Base-by-base conservation (phyloP, 2,329 filamentous ascomycete genomes). In the Ampelomyces quisqualis region DNA sequence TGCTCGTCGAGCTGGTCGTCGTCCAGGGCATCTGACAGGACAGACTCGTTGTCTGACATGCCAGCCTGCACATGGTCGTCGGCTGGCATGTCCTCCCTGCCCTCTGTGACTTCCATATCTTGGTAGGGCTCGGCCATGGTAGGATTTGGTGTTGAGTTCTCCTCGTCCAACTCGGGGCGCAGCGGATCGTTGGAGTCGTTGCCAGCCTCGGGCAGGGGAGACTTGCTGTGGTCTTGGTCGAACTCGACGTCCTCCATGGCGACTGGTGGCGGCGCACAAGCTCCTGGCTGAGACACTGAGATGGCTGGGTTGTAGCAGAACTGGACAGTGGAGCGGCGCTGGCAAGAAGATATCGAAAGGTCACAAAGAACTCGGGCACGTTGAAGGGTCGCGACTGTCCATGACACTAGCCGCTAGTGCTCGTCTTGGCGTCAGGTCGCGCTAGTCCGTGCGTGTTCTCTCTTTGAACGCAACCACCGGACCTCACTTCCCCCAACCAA, bases 1-100 rank as follows among this genome's bases (percentile, higher is more conserved):
- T 58, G 56, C 57, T 83, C 75, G 47, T 81, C 79, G 51, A 84
- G 82, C 58, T 84, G 78, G 27, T 77, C 77, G 58, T 84, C 81
- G 53, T 84, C 80, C 37, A 84, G 73, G 18, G 54, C 54, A 58
- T 84, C 81, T 11, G 80, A 82, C 20, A 85, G 72, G 7, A 76
- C 74, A 3, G 80, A 84, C 51, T 84, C 81, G 39, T 78, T 75
- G 55, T 82, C 80, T 13, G 77, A 79, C 22, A 77, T 62, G 21
- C 69, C 71, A 27, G 69, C 65, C 40, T 67, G 61, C 34, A 64
- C 47, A 20, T 68, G 65, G 26, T 71, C 69, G 36, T 63, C 53
- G 32, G 67, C 63, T 18, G 59, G 58, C 58, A 60, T 59, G 37
- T 60, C 69, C 21, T 64, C 60, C 31, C 65, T 63, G 27, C 63